Base-by-base conservation (phyloP, 192 early-diverging fungal species). In the Mortierella hygrophila region DNA sequence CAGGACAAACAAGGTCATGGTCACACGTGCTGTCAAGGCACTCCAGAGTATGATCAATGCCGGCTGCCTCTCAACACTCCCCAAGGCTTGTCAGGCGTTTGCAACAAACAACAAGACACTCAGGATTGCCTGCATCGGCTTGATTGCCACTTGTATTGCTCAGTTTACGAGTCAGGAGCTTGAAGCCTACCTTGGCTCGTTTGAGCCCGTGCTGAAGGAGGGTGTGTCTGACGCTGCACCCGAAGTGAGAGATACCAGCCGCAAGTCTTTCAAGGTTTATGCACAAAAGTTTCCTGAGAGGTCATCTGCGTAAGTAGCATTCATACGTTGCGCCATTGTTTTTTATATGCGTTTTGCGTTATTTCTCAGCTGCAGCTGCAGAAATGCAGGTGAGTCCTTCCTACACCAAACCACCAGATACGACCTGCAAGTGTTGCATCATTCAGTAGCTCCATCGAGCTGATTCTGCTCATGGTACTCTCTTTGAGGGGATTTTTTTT, bases 1-100 rank as follows among this genome's bases (percentile, higher is more conserved):
- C 15, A 93, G 94, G 23, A 92, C 94, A n/a, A 96, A 96, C 89
- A 94, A 94, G 78, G 92, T 96, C 38, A 92, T 94, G 88, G 91
- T 94, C 44, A 89, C 88, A 6, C 91, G 93, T 57, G 93, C 92
- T 8, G 79, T 91, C 41, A 90, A 91, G 75, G 93, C 94, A 38
- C 80, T 96, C 47, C 92, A 89, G 21, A 89, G 89, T 2, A 93
- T 95, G 0, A 93, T 96, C 75, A 91, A 91, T n/a, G 81, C 91
- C 29, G 86, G 90, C 18, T 89, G 91, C 40, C 72, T 94, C 11
- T 83, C 93, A 13, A 82, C 89, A 32, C 85, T 93, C 37, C 91
- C 92, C 11, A 90, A 88, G 29, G 89, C 95, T 35, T 92, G 92
- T 74, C 88, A 91, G 32, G 88, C 91, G 1, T 82, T 93, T 18